Base-by-base conservation (phyloP, 768 basidiomycete species). In the Lactarius trivialis region DNA sequence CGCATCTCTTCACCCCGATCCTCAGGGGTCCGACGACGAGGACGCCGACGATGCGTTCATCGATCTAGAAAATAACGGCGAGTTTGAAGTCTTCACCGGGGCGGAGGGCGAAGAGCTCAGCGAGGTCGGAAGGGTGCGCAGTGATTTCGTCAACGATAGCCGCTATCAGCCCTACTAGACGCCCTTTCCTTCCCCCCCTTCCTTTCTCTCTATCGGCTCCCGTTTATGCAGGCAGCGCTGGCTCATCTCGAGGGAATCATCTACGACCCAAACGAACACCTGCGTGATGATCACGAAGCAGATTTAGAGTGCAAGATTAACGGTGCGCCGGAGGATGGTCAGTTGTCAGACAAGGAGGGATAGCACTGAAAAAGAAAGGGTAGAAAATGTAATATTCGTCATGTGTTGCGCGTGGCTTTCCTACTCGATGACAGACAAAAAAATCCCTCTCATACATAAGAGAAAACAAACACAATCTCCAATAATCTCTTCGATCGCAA, bases 111-210 rank as follows among this genome's bases (percentile, higher is more conserved):
- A 91, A 69, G 89, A 93, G 74, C 81, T 93, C 67, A 89, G 85
- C 73, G 86, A 88, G 77, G 89, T 88, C 67, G 93, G 93, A 78
- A 85, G 89, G 88, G 91, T 93, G 86, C 89, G 93, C 88, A 90
- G 86, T 74, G 82, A 89, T 89, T 89, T 89, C 73, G 70, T 81
- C 76, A 85, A 85, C 78, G 75, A 86, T 79, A 81, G 75, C 71
- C 88, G 92, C 75, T 93, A 78, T 76, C 78, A 83, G 61, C 93
- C 93, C 69, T 95, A 95, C 84, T 95, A 89, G 88, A 82, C 74
- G 69, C 69, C 61, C 32, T 15, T 36, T 45, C 33, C 61, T n/a
- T 63, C 67, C 8, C 11, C 33, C 33, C 33, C 8, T 70, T 7
- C 66, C 71, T 71, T 66, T 68, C 61, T 48, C 55, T 63, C 55